Evolutionary conservation across 2,329 filamentous ascomycete genomes (phyloP), one percentile per base, ranked within the genome.

Genomic region (Dryadomyces quercus-mongolicae): DNA sequence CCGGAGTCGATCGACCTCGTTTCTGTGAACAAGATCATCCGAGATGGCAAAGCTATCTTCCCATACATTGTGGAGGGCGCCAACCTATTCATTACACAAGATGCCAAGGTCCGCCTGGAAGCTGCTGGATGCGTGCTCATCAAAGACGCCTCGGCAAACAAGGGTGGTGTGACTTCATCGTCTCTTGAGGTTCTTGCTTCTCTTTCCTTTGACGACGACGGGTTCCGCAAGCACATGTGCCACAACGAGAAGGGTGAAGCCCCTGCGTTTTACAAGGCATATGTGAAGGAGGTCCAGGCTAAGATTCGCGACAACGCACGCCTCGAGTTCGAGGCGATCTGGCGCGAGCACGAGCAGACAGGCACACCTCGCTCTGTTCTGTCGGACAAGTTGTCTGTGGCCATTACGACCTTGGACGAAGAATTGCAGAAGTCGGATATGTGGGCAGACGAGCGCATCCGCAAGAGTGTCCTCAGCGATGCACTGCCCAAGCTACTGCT

Each of bases 101-200:
- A 98, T 64, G 92, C 92, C 63, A 97, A 97, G 75, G 79, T 97
- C 54, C 87, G 90, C 22, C 82, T 98, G 15, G 93, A 98, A 73
- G 85, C 89, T 62, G 91, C 92, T n/a, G 93, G 93, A 57, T 94
- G 89, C 66, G 82, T 97, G 63, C 72, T 98, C 44, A 96, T 90
- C 84, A 98, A 98, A 74, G 93, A 98, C 69, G 93, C 93, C 5
- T 95, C 89, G 42, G 91, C 92, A 55, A 98, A 98, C 80, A 98
- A 98, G 77, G 93, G 93, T 60, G 93, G 93, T 68, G 93, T 98
- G 48, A 98, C 93, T 0, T 96, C 90, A 1, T 97, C 93, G 0
- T 97, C 93, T 1, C 83, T 97, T 36, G 93, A 98, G 66, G 93
- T 98, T 6, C 81, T 98, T 22, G 93, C 93, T 8, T 93, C 90